phyloP scores from a whole-genome alignment of 148 eudicot genomes.

The Arbutus unedo region DNA sequence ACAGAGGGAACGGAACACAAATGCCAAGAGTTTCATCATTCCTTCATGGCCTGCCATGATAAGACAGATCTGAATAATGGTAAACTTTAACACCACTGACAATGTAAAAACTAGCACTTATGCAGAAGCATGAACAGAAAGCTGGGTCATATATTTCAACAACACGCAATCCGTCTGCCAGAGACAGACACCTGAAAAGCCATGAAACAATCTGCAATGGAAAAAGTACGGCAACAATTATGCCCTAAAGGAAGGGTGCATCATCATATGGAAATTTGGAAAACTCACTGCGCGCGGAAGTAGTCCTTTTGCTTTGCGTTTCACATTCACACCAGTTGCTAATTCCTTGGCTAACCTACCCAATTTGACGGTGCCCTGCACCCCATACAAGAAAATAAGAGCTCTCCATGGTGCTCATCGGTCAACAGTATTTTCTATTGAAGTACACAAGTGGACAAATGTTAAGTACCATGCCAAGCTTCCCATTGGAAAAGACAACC shows the following conservation, averaged over 20 bases:
- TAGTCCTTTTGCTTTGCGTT: slow-evolving; percentile 78
- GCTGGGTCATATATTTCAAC: not conserved
- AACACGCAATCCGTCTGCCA: not conserved
- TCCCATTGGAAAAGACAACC: slow-evolving; percentile 82
- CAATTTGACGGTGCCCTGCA: slow-evolving; percentile 92
- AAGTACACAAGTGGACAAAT: not conserved
- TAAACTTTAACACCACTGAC: not conserved
- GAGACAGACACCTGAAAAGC: not conserved
- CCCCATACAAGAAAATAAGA: slow-evolving; percentile 19
- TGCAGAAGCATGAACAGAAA: not conserved
- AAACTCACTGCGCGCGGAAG: slow-evolving; percentile 88
- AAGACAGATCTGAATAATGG: not conserved
- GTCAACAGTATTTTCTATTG: too few relatives aligned
- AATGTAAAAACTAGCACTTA: not conserved
- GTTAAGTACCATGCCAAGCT: slow-evolving; percentile 79
- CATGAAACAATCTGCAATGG: slow-evolving; percentile 7
- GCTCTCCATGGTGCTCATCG: not conserved
- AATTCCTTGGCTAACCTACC: slow-evolving; percentile 75
- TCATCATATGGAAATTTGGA: slow-evolving; percentile 4
- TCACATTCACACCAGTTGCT: slow-evolving; percentile 80
- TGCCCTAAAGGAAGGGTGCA: not conserved
- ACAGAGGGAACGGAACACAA: not conserved
- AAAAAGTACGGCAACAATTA: not conserved
- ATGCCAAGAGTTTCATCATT: not conserved
- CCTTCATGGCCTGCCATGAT: not conserved